Percentiles rank a stretch among this genome's conserved stretches.
phyloP scores from a whole-genome alignment of 805 yeast species.

The Sungouiozyma intestinalis region DNA sequence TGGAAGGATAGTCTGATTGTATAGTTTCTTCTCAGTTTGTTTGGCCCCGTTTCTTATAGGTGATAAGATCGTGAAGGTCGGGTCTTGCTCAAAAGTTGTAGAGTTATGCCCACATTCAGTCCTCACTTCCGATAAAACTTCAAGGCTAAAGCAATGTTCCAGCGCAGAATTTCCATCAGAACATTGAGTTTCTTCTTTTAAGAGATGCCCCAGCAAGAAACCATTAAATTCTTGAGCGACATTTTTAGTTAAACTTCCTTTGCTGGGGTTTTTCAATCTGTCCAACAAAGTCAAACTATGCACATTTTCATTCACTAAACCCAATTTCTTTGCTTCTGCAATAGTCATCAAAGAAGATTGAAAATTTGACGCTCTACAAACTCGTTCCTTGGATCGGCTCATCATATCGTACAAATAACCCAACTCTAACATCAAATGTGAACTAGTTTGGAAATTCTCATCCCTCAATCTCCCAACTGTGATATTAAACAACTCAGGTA shows the following conservation, averaged over 20 bases:
- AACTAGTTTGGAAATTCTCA: constrained; percentile 37
- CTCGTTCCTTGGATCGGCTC: constrained; percentile 64
- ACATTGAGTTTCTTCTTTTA: constrained; percentile 21
- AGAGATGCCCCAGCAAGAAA: constrained; percentile 16
- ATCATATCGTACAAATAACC: constrained; percentile 92
- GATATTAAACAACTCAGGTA: constrained; percentile 61
- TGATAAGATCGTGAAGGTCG: constrained; percentile 20
- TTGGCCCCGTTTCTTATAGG: constrained; percentile 22
- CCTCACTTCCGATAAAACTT: constrained; percentile 15
- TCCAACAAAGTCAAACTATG: constrained; percentile 2
- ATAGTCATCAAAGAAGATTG: constrained; percentile 40
- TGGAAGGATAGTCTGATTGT: constrained; percentile 35
- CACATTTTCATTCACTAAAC: constrained; percentile 40
- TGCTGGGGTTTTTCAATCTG: constrained; percentile 2
- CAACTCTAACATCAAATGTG: constrained; percentile 57
- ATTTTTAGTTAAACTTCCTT: constrained; percentile 10
- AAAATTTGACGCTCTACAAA: constrained; percentile 76
- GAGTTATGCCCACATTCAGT: constrained; percentile 20
- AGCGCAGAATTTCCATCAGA: constrained; percentile 15
- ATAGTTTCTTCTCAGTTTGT: constrained; percentile 25
- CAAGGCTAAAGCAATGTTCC: constrained; percentile 26
- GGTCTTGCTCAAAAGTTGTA: constrained; percentile 11
- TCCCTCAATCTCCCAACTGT: constrained; percentile 45
- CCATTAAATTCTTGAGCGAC: constrained; percentile 21
- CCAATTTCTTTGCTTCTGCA: constrained; percentile 39